phyloP scores from a whole-genome alignment of 306 rosid genomes.

The Cercis canadensis region DNA sequence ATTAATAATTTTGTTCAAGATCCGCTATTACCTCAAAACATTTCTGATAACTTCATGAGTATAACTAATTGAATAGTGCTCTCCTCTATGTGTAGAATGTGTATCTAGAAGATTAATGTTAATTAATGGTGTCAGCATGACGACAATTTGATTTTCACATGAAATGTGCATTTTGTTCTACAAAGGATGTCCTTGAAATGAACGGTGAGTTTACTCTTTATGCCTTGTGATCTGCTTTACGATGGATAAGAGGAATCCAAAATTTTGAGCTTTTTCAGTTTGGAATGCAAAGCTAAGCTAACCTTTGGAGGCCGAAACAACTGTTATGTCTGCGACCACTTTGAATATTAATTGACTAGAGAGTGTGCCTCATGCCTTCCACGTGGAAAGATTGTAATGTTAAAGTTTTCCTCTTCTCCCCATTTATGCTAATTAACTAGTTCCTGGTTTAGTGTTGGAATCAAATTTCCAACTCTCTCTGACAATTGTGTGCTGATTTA shows the following conservation, averaged over 20 bases:
- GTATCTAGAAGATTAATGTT: neutral
- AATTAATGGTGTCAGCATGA: constrained; percentile 33
- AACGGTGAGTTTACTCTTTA: constrained; percentile 28
- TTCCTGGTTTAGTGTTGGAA: constrained; percentile 14
- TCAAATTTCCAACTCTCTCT: constrained; percentile 25
- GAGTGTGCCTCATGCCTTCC: constrained; percentile 28
- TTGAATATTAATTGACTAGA: constrained; percentile 42
- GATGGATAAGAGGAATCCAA: constrained; percentile 33
- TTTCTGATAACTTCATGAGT: no score
- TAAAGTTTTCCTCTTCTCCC: constrained; percentile 13
- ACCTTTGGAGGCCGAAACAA: neutral
- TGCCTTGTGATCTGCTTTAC: constrained; percentile 32
- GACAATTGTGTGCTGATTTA: constrained; percentile 21
- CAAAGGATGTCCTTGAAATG: constrained; percentile 16
- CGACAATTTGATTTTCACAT: constrained; percentile 28
- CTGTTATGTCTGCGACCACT: constrained; percentile 6
- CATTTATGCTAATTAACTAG: constrained; percentile 15
- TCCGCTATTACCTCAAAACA: no score
- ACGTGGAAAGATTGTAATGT: constrained; percentile 20
- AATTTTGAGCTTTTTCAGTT: constrained; percentile 15
- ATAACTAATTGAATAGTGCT: neutral
- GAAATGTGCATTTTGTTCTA: constrained; percentile 27
- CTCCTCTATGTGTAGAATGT: neutral
- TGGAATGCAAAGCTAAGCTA: constrained; percentile 27
- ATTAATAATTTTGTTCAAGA: no score